Conservation (phyloP, 208 protist species). For the Leishmania amazonensis region DNA sequence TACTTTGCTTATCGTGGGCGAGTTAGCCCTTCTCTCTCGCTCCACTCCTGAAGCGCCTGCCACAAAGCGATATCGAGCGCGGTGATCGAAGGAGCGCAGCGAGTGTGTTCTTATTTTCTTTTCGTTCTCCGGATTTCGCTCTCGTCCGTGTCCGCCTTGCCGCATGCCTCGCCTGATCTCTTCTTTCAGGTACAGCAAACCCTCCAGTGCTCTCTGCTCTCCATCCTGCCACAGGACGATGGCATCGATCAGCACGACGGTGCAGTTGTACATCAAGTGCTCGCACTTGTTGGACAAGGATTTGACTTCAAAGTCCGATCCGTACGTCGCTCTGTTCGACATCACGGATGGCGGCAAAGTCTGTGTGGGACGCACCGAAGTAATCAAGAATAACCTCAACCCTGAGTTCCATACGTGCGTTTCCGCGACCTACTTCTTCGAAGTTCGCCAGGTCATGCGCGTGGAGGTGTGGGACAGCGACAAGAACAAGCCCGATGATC, state of each 20-base stretch:
- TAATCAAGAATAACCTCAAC: slow-evolving; percentile 38
- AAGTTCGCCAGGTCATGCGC: slow-evolving; percentile 30
- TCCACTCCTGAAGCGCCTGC: too few species aligned
- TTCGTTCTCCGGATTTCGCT: too few species aligned
- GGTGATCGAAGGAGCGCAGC: too few species aligned
- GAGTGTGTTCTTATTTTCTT: too few species aligned
- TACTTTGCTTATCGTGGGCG: too few species aligned
- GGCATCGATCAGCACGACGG: slow-evolving; percentile 19
- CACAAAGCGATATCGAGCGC: too few species aligned
- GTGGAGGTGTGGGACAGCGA: slow-evolving; percentile 38
- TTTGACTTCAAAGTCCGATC: slow-evolving; percentile 31
- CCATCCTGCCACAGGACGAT: background rate
- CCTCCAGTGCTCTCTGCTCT: too few species aligned
- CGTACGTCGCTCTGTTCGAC: slow-evolving; percentile 30
- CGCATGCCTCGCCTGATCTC: background rate
- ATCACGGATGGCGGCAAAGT: background rate
- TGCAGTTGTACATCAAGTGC: slow-evolving; percentile 48
- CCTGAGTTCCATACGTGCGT: slow-evolving; percentile 36
- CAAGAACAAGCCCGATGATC: slow-evolving; percentile 26
- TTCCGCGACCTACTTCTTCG: slow-evolving; percentile 42
- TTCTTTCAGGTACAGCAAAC: background rate
- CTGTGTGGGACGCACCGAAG: slow-evolving; percentile 29
- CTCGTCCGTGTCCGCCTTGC: background rate
- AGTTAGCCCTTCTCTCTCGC: too few species aligned
- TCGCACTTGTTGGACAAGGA: slow-evolving; percentile 28